These are phyloP conservation scores for Entomortierella chlamydospora DNA, from an alignment of 192 early-diverging fungal genomes.

Conservation along the genomic window DNA sequence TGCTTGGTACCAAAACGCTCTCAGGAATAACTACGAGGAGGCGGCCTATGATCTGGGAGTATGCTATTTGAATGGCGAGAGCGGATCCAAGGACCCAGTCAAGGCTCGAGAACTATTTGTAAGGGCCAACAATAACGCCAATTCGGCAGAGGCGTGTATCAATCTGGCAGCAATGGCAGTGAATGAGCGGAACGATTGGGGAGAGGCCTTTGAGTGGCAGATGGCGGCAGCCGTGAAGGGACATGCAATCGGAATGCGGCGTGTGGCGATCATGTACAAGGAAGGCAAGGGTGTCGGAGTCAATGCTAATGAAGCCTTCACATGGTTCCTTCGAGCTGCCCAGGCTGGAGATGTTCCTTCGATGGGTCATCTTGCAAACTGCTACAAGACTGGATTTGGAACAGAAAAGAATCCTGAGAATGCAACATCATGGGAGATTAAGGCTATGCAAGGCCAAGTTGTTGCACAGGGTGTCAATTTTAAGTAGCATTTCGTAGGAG, in stretches of 20 bases:
- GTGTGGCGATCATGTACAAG: constrained; percentile 68
- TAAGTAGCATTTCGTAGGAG: constrained; percentile 9
- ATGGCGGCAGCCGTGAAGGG: constrained; percentile 59
- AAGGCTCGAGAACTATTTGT: constrained; percentile 61
- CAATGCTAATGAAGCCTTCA: constrained; percentile 57
- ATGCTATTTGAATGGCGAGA: constrained; percentile 85
- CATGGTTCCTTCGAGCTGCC: constrained; percentile 75
- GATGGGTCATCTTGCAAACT: constrained; percentile 81
- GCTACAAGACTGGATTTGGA: constrained; percentile 87
- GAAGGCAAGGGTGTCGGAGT: constrained; percentile 65
- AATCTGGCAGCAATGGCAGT: constrained; percentile 69
- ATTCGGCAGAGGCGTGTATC: constrained; percentile 65
- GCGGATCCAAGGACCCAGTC: constrained; percentile 64
- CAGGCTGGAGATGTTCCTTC: constrained; percentile 77
- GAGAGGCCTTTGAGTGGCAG: constrained; percentile 68
- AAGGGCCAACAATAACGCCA: constrained; percentile 61
- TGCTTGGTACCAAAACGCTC: constrained; percentile 71
- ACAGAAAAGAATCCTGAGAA: constrained; percentile 60
- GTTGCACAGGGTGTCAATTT: constrained; percentile 49
- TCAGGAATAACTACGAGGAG: constrained; percentile 66
- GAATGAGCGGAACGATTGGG: constrained; percentile 55
- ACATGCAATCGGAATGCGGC: constrained; percentile 68
- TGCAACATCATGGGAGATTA: constrained; percentile 71
- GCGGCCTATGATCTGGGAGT: constrained; percentile 75
- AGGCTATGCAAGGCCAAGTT: constrained; percentile 59